Evolutionary conservation across 441 rosid genomes (phyloP), one percentile per base, ranked within the genome.

Genomic region (Gossypium davidsonii): DNA sequence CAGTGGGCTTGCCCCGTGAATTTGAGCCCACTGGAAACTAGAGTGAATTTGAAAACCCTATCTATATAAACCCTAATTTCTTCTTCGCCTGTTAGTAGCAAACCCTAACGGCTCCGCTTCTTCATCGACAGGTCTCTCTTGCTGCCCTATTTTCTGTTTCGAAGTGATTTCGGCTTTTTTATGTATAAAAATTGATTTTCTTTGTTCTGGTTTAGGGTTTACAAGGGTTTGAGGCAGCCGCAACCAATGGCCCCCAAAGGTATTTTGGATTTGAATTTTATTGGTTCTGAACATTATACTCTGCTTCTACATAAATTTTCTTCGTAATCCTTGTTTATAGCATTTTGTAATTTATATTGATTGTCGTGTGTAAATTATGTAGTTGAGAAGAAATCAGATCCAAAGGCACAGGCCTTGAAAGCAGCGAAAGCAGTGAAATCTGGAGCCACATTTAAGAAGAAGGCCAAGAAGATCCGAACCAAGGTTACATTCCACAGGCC

Each of bases 401-500:
- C 96, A 0, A 92, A 92, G 87, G 91, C 90, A 10, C 88, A 92
- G 85, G 98, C 98, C 3, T 63, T 88, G 78, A 94, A 91, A 81
- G 86, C 91, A 59, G 97, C 97, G 0, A 92, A 90, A 18, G 96
- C 96, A 0, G 97, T 92, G 82, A 92, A 89, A 28, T 92, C 97
- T 0, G 98, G 97, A 1, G 84, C 87, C 1, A 62, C 86, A 44
- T 85, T 92, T 64, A 92, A 91, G 97, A 91, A 84, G 91, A 82
- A 77, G 77, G 85, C 82, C 37, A 90, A 85, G 88, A 94, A 89
- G 87, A 87, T 91, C 44, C 75, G 96, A 60, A 92, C 96, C 0
- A 83, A 88, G 73, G 98, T 92, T 39, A 94, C 98, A 15, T 92
- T 92, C 74, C 97, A 94, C 75, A 80, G 97, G 73, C 97, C 98